Base-by-base conservation (phyloP, 1,284 basidiomycete species). In the Ustilago tritici region DNA sequence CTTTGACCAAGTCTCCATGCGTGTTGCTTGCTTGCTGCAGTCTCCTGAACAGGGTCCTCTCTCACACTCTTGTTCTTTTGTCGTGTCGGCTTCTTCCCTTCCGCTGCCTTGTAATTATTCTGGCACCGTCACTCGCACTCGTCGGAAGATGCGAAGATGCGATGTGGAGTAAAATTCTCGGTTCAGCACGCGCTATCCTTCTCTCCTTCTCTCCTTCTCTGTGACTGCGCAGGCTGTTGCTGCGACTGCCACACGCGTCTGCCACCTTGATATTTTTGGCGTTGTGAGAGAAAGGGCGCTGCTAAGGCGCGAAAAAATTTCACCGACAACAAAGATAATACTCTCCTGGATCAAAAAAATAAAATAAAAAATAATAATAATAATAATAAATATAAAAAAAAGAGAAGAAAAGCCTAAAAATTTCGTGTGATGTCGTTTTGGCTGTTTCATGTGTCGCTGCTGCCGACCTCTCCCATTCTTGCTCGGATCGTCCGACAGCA, bases 401-500 rank as follows among this genome's bases (percentile, higher is more conserved):
- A 11, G 8, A 19, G n/a, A 46, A 19, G 43, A 19, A 46, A 61
- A 41, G 28, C 43, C 47, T 34, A 36, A 50, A 52, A 52, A 50
- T 41, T 61, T 46, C 43, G 43, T 46, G 7, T n/a, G 3, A 15
- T 8, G 43, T 46, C 15, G 43, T 19, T 19, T 19, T 60, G 8
- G 49, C 31, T 36, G 52, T 54, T 54, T 54, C 52, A 52, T 52
- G 49, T 50, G 28, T 23, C 23, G 49, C 9, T n/a, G 49, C 6
- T 12, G 49, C 28, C 23, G 12, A 34, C 7, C 17, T 8, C 23
- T 34, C 14, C 28, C 19, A 12, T 35, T 17, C 28, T 41, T n/a
- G 31, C 7, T 15, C 52, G 67, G 61, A 60, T 70, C 68, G 62
- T 70, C 68, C 58, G 58, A 70, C 68, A 61, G 53, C 19, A 40